Evolutionary conservation across 441 rosid species (phyloP), one percentile per base, ranked within the genome.

Genomic region (Populus hybrid): DNA sequence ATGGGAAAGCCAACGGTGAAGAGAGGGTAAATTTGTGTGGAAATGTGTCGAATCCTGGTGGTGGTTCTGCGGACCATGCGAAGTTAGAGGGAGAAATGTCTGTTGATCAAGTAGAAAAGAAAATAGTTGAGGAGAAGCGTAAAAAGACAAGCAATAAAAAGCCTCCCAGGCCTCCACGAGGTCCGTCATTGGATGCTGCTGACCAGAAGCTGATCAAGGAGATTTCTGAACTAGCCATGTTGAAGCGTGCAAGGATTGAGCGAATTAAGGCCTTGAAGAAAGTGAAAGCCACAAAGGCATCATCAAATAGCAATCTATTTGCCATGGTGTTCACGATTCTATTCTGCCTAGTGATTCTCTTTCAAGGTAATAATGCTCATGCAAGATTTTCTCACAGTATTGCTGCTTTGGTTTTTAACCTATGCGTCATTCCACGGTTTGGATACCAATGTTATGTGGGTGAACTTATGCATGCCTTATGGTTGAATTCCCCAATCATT

Each of bases 161-260:
- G 77, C 99, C 99, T 80, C 99, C 99, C 3, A 86, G 96, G n/a
- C 97, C 98, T 59, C 99, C 98, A 0, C 85, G 90, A 78, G 93
- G 96, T 73, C 98, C 98, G 16, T 90, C 93, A 4, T 73, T 93
- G 80, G 98, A 93, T 75, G 88, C 97, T 0, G 91, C 97, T 75
- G 99, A 94, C 84, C 88, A 89, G 84, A 94, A 90, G 84, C 85
- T 96, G 72, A 91, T 96, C 2, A 86, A 83, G 75, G 99, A 96
- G 83, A 87, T 94, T 28, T 76, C 95, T 61, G 98, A 96, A 81
- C 84, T 94, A 23, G 96, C 97, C 68, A 88, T 88, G 95, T 78
- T 92, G 87, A 96, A 93, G 85, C 93, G 95, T 54, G 94, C 96
- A 2, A 89, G 97, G 83, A 77, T 88, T 10, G 97, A 96, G 86